Base-by-base conservation (phyloP, 1,139 yeast genomes). In the Scheffersomyces quercinus region DNA sequence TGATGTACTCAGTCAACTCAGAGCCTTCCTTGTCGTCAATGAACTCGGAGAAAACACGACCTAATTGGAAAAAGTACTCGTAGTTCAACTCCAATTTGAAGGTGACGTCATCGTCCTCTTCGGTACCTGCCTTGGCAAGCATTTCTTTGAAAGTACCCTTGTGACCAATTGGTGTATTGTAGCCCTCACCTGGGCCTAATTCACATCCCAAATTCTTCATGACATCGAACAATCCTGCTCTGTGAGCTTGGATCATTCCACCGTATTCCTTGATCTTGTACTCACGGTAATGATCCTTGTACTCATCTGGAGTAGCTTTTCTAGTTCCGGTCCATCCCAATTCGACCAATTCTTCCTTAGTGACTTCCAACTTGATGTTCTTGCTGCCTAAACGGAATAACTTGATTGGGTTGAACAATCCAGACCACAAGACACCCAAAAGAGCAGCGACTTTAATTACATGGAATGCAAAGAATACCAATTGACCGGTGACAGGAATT, bases 251-350 rank as follows among this genome's bases (percentile, higher is more conserved):
- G 43, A 89, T 79, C 59, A 88, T 73, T 14, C 96, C 93, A 44
- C 97, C 97, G 51, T 72, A 78, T 55, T 81, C 76, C 54, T 82
- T 78, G 59, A 88, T 80, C 60, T 78, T 77, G 57, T 67, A 68
- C 42, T 82, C 82, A 59, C 93, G 81, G 74, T 82, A 86, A 56
- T 70, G 77, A 47, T 84, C 88, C 56, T 79, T 80, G 75, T 85
- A 93, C 52, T 83, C 91, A 36, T 81, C 85, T 28, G 81, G 70
- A 16, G 85, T 76, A 13, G 85, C 86, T 56, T 83, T 83, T 64
- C 83, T 85, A 20, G 95, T 78, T 41, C 97, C 96, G 16, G 97
- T 89, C 98, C 98, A 93, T 37, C 98, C 98, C 54, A 90, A 70
- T 9, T 67, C 67, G 38, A 83, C 59, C 54, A 93, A 77, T 52